phyloP scores from a whole-genome alignment of 225 moss, liverwort and hornwort species.

The Physcomitrium patens region DNA sequence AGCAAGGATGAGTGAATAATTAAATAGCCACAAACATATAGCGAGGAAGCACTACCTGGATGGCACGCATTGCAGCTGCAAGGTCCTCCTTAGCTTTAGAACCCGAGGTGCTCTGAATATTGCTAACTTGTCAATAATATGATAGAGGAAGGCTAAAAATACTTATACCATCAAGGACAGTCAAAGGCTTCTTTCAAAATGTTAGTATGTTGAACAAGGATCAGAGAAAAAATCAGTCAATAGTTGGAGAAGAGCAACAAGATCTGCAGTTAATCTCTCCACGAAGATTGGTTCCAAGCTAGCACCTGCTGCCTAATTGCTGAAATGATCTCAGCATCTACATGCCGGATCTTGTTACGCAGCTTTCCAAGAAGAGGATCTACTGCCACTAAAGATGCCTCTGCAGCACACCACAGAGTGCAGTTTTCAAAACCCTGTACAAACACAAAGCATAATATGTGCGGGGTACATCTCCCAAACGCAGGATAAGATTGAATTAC shows the following conservation, averaged over 20 bases:
- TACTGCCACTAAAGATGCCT: constrained; percentile 82
- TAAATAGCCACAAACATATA: neutral
- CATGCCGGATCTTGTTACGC: constrained; percentile 78
- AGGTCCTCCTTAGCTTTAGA: constrained; percentile 92
- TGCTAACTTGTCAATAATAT: constrained; percentile 10
- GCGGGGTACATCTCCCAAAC: neutral
- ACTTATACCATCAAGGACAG: neutral
- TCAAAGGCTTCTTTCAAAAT: neutral
- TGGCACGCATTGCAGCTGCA: constrained; percentile 80
- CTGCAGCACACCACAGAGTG: constrained; percentile 43
- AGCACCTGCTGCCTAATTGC: constrained; percentile 80
- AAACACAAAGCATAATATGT: neutral
- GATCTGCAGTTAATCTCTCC: constrained; percentile 1
- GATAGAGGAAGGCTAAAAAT: constrained; percentile 4
- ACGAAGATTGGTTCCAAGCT: constrained; percentile 19
- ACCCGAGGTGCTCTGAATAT: constrained; percentile 77
- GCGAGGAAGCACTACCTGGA: constrained; percentile 56
- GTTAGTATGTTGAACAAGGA: constrained; percentile 2
- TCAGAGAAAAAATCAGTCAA: neutral
- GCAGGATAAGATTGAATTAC: neutral
- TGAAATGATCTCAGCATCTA: constrained; percentile 80
- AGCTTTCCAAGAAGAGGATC: constrained; percentile 80
- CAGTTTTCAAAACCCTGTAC: neutral
- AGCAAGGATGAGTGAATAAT: neutral
- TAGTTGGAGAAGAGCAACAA: neutral